Evolutionary conservation across 2,329 filamentous ascomycete species (phyloP).

Genomic region (Trichoderma pleuroti): DNA sequence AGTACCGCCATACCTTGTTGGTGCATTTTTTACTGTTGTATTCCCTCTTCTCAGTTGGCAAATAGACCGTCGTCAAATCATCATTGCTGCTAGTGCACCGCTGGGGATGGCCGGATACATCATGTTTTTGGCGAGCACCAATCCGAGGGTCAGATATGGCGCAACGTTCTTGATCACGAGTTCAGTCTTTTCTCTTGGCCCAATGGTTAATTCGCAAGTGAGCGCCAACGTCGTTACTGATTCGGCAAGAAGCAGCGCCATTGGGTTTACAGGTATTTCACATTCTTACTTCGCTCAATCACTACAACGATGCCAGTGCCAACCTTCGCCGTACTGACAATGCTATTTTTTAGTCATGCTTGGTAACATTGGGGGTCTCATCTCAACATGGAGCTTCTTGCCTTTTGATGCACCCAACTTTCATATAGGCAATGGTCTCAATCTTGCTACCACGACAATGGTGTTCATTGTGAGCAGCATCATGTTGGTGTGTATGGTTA

Average conservation of each 20-base stretch:
- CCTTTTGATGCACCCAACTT: not conserved
- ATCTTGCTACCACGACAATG: not conserved
- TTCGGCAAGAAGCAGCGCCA: slow-evolving; percentile 63
- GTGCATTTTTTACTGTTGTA: slow-evolving; percentile 61
- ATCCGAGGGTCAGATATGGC: slow-evolving; percentile 57
- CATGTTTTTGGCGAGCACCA: slow-evolving; percentile 60
- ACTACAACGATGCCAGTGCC: not conserved
- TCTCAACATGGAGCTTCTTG: not conserved
- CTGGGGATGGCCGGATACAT: slow-evolving; percentile 59
- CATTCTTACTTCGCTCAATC: slow-evolving; percentile 27
- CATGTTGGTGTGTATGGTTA: not conserved
- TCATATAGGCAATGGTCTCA: not conserved
- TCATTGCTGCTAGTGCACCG: slow-evolving; percentile 58
- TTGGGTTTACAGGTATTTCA: slow-evolving; percentile 65
- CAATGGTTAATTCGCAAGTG: slow-evolving; percentile 63
- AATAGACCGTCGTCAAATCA: slow-evolving; percentile 55
- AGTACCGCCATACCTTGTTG: slow-evolving; percentile 66
- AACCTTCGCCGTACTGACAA: not conserved
- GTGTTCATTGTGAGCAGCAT: not conserved
- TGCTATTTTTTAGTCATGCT: not conserved
- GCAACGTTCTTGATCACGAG: slow-evolving; percentile 66
- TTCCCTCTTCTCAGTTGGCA: slow-evolving; percentile 60
- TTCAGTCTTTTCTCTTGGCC: slow-evolving; percentile 60
- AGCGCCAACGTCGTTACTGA: slow-evolving; percentile 70
- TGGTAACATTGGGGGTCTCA: not conserved